These are phyloP conservation scores for Aspergillus hancockii DNA, from an alignment of 495 filamentous ascomycete genomes.

Conservation along the genomic window DNA sequence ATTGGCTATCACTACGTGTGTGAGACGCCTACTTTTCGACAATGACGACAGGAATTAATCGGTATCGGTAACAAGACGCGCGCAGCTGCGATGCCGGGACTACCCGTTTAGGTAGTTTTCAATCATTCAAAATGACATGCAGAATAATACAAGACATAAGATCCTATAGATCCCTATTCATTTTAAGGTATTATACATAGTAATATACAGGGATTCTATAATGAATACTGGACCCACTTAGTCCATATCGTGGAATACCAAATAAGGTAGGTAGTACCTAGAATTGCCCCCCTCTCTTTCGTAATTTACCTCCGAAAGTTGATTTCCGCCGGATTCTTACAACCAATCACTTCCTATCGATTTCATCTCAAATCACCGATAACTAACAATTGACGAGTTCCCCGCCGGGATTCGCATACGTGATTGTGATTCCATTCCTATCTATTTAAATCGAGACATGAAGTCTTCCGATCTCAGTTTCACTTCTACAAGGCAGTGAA, in stretches of 20 bases:
- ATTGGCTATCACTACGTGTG: constrained; percentile 1
- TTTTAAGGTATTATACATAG: no score
- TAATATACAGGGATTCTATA: no score
- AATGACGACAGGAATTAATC: background rate
- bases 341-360: background rate
- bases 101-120: background rate
- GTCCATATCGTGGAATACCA: no score
- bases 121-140: no score
- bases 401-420: background rate
- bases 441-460: background rate
- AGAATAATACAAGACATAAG: no score
- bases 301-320: background rate
- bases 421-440: no score
- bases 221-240: no score
- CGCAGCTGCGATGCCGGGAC: background rate
- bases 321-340: background rate
- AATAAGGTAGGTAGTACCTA: no score
- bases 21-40: background rate
- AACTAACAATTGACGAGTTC: background rate
- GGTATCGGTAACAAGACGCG: background rate
- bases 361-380: background rate
- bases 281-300: no score
- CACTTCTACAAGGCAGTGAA: no score
- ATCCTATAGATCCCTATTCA: no score
- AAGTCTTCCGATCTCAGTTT: constrained; percentile 6